Conservation (phyloP, 2,329 filamentous ascomycete species). For the Pestalotiopsis fici region DNA sequence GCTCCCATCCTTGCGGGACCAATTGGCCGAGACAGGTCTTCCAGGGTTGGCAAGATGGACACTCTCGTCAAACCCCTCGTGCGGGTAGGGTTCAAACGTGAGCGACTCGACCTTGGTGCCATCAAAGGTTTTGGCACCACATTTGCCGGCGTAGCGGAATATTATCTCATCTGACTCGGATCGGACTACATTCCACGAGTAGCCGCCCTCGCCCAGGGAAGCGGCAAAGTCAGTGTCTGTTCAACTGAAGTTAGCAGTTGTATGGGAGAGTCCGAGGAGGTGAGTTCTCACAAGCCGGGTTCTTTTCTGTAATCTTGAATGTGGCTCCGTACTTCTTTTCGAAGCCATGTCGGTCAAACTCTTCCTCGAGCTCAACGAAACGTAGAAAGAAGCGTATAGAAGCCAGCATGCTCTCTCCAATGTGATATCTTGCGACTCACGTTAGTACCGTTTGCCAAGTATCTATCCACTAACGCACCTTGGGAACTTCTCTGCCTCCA, state of each 20-base stretch:
- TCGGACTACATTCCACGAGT: conserved; percentile 44
- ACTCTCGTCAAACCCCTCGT: not conserved
- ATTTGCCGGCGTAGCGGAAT: conserved; percentile 39
- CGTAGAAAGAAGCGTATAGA: conserved; percentile 42
- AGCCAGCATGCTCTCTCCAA: conserved; percentile 37
- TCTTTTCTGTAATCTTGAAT: too few relatives aligned
- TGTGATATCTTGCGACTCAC: conserved; percentile 36
- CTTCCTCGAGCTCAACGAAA: conserved; percentile 42
- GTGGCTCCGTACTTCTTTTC: not conserved
- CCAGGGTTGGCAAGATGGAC: conserved; percentile 18
- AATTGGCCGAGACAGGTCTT: conserved; percentile 36
- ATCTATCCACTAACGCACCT: too few relatives aligned
- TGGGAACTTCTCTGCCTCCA: conserved; percentile 45
- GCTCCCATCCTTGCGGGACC: conserved; percentile 32
- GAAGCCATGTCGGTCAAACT: not conserved
- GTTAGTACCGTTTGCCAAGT: not conserved
- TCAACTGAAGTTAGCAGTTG: too few relatives aligned
- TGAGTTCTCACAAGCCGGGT: too few relatives aligned
- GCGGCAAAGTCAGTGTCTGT: not conserved
- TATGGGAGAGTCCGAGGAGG: too few relatives aligned
- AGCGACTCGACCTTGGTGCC: conserved; percentile 35
- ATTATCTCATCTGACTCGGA: conserved; percentile 46
- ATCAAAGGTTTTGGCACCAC: conserved; percentile 43
- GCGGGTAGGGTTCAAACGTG: conserved; percentile 23
- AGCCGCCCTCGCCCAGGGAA: not conserved